Percentiles rank a stretch among this genome's conserved stretches.
phyloP scores from a whole-genome alignment of 108 stramenopile species.

The Hondaea fermentalgiana region DNA sequence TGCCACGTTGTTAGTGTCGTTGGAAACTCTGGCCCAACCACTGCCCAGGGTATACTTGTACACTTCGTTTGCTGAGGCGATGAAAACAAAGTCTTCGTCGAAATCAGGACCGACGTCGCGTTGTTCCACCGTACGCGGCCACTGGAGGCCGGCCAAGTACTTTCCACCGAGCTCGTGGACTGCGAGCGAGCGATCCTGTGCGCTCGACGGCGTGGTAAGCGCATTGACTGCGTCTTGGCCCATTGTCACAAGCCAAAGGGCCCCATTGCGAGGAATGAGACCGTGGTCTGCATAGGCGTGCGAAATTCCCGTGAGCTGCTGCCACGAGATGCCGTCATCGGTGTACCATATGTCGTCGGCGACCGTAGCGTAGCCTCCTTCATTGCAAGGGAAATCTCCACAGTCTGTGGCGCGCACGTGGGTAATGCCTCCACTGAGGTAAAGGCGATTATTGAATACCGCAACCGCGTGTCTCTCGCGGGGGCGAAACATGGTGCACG shows the following conservation, averaged over 20 bases:
- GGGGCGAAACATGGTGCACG: conserved; percentile 39
- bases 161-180: neutral
- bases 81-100: neutral
- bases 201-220: neutral
- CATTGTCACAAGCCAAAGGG: conserved; percentile 20
- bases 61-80: neutral
- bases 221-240: neutral
- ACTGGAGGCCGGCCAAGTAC: conserved; percentile 25
- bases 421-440: conserved; percentile 39
- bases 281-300: conserved; percentile 17
- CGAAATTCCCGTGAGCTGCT: conserved; percentile 17
- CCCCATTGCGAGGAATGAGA: neutral
- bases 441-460: conserved; percentile 25
- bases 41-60: neutral
- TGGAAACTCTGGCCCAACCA: neutral
- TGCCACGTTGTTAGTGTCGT: neutral
- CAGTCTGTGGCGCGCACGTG: conserved; percentile 27
- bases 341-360: conserved; percentile 38
- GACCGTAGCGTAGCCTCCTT: conserved; percentile 29
- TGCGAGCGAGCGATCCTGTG: conserved; percentile 18
- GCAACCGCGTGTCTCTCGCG: conserved; percentile 35
- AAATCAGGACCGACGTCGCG: neutral
- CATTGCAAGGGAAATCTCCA: conserved; percentile 42
- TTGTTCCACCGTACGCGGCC: neutral
- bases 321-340: conserved; percentile 34